phyloP scores from a whole-genome alignment of 2,329 filamentous ascomycete species.

The Cladosporium halotolerans region DNA sequence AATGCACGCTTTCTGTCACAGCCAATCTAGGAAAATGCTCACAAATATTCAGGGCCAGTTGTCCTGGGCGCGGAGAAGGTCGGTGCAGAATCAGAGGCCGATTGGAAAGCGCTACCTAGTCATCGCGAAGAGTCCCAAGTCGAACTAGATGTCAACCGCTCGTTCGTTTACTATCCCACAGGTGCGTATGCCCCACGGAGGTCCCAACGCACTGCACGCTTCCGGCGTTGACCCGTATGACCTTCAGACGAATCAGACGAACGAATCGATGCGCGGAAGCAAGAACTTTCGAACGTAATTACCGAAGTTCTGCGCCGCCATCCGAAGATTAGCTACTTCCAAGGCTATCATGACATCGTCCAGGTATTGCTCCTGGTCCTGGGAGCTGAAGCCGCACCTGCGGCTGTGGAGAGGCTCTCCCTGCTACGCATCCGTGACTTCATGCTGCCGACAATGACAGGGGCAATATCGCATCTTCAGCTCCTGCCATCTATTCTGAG shows the following conservation, averaged over 20 bases:
- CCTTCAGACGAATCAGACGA: slow-evolving; percentile 59
- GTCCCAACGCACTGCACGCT: not conserved
- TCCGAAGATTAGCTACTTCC: slow-evolving; percentile 88
- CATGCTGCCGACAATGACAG: slow-evolving; percentile 83
- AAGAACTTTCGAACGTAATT: slow-evolving; percentile 74
- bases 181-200: slow-evolving; percentile 41
- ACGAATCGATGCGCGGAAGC: slow-evolving; percentile 65
- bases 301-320: slow-evolving; percentile 70
- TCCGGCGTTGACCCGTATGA: not conserved
- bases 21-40: no score
- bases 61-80: slow-evolving; percentile 36
- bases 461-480: slow-evolving; percentile 76
- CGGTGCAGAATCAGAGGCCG: slow-evolving; percentile 15
- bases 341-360: slow-evolving; percentile 97
- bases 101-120: slow-evolving; percentile 60
- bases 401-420: slow-evolving; percentile 72
- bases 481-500: slow-evolving; percentile 77
- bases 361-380: slow-evolving; percentile 90
- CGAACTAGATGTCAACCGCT: slow-evolving; percentile 81
- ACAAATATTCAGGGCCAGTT: slow-evolving; percentile 52
- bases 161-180: slow-evolving; percentile 94
- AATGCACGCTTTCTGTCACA: not conserved
- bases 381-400: slow-evolving; percentile 52
- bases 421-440: slow-evolving; percentile 90
- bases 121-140: slow-evolving; percentile 91